Conservation (phyloP, 768 basidiomycete genomes). For the Mycena filopes region DNA sequence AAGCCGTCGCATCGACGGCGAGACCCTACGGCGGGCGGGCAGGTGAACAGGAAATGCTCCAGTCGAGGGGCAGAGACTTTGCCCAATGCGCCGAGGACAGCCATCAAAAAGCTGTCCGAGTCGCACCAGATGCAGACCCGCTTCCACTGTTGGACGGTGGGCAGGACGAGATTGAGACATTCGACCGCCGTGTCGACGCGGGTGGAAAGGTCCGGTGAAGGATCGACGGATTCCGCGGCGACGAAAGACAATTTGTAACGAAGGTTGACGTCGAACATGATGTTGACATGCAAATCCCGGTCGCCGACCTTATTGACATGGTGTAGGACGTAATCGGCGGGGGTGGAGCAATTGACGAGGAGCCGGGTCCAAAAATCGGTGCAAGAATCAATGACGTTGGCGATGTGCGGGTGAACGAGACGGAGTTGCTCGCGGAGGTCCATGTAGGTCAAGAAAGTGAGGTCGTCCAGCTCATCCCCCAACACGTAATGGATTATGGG, state of each 20-base stretch:
- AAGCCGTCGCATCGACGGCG: not conserved
- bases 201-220: not conserved
- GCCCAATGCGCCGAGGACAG: not conserved
- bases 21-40: not conserved
- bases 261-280: not conserved
- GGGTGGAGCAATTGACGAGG: not conserved
- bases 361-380: not conserved
- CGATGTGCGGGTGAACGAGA: not conserved
- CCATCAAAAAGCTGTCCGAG: not conserved
- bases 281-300: not conserved
- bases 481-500: too few species aligned
- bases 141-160: not conserved
- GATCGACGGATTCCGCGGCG: not conserved
- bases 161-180: not conserved
- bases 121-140: not conserved
- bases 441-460: too few species aligned
- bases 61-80: not conserved
- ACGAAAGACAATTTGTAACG: not conserved
- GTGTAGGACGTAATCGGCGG: not conserved
- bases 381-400: not conserved
- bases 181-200: not conserved
- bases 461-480: too few species aligned
- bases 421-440: too few species aligned
- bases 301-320: not conserved
- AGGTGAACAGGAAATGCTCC: not conserved